Conservation (phyloP, 2,329 filamentous ascomycete species). For the Lasiodiplodia hormozganensis region DNA sequence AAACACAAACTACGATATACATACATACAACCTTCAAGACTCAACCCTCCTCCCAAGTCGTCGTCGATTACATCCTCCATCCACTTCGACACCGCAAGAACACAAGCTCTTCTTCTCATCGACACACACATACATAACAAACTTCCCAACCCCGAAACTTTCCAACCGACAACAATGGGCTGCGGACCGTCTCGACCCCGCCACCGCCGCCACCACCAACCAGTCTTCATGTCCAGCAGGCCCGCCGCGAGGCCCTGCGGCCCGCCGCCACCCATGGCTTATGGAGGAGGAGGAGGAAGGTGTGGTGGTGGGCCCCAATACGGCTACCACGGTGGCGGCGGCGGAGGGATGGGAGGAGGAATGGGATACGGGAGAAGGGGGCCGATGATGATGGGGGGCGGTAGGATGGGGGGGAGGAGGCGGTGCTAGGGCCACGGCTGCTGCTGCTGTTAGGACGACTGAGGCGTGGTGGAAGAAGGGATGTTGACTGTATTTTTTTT, state of each 20-base stretch:
- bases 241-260: background rate
- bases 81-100: too few species aligned
- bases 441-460: background rate
- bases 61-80: too few species aligned
- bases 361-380: constrained; percentile 8
- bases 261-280: background rate
- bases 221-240: background rate
- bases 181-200: constrained; percentile 15
- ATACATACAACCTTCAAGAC: too few species aligned
- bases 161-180: background rate
- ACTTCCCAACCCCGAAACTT: background rate
- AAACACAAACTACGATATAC: too few species aligned
- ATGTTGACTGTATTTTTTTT: background rate
- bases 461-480: background rate
- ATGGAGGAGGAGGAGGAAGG: constrained; percentile 10
- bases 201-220: background rate
- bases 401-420: background rate
- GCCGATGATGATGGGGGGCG: background rate
- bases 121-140: background rate
- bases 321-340: too few species aligned
- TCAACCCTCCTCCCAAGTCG: too few species aligned
- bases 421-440: background rate
- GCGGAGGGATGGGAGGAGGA: background rate
- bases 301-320: background rate
- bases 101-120: background rate